A percentile compares a stretch with the other conserved stretches of the same genome.
phyloP scores from a whole-genome alignment of 805 yeast species.

The Candida xiaguanensis region DNA sequence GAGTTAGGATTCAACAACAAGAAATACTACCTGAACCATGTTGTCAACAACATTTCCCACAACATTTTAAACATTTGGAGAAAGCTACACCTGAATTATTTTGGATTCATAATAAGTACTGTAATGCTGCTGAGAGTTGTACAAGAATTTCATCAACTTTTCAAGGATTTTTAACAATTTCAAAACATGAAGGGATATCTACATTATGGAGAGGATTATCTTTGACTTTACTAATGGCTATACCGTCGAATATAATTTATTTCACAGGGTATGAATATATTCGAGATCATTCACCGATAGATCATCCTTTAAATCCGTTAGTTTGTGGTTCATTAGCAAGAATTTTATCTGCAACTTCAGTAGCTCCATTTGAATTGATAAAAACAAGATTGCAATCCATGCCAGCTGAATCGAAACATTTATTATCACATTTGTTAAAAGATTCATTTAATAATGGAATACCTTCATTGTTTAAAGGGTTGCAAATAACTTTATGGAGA shows the following conservation, averaged over 20 bases:
- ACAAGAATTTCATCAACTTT: conserved; percentile 62
- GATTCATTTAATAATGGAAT: conserved; percentile 60
- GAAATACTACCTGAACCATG: conserved; percentile 46
- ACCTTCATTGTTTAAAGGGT: conserved; percentile 72
- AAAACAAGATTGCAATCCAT: conserved; percentile 91
- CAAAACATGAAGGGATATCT: conserved; percentile 64
- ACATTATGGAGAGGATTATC: conserved; percentile 90
- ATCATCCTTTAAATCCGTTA: conserved; percentile 66
- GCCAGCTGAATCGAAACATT: conserved; percentile 44
- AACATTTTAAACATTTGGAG: conserved; percentile 22
- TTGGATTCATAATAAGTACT: conserved; percentile 34
- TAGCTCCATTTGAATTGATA: conserved; percentile 83
- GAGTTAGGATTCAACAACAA: conserved; percentile 77
- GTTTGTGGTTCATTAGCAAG: conserved; percentile 85
- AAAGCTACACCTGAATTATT: conserved; percentile 28
- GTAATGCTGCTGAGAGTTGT: conserved; percentile 37
- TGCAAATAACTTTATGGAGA: conserved; percentile 87
- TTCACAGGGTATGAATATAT: conserved; percentile 90
- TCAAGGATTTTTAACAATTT: conserved; percentile 67
- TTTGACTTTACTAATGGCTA: conserved; percentile 78
- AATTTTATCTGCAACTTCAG: conserved; percentile 72
- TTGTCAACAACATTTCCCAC: conserved; percentile 18
- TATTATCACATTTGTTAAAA: conserved; percentile 44
- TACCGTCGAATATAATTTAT: conserved; percentile 90
- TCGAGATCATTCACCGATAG: conserved; percentile 59